Evolutionary conservation across 1,284 basidiomycete genomes (phyloP).

Genomic region (Sporisorium graminicola): DNA sequence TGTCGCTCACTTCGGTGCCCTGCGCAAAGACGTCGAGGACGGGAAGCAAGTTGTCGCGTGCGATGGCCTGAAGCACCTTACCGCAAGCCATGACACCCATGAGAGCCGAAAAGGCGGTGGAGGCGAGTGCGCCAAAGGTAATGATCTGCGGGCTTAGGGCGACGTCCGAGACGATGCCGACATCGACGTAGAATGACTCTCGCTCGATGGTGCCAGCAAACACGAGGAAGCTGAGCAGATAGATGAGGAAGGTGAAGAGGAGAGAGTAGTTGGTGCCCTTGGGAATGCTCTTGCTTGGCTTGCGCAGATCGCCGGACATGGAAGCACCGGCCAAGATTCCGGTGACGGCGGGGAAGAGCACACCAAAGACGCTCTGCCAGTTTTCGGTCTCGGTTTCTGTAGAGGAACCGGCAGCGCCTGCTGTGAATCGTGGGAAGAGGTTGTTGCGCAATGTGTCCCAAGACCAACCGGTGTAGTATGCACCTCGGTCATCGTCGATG

Average conservation of each 20-base stretch:
- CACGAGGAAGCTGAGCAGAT: constrained; percentile 62
- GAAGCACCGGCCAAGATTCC: constrained; percentile 67
- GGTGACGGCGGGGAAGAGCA: constrained; percentile 68
- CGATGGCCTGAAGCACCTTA: constrained; percentile 68
- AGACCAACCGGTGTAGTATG: constrained; percentile 67
- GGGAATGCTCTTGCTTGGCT: constrained; percentile 69
- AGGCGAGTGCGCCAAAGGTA: constrained; percentile 66
- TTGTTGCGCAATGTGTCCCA: constrained; percentile 61
- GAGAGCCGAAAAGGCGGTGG: constrained; percentile 66
- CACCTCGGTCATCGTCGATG: constrained; percentile 61
- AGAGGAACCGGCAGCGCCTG: constrained; percentile 65
- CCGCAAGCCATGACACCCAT: constrained; percentile 69
- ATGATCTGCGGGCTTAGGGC: constrained; percentile 65
- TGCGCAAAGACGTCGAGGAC: constrained; percentile 64
- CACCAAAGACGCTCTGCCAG: constrained; percentile 68
- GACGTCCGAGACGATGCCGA: constrained; percentile 66
- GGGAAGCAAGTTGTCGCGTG: constrained; percentile 66
- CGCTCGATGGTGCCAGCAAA: constrained; percentile 67
- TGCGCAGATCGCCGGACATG: constrained; percentile 69
- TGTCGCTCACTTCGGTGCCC: constrained; percentile 65
- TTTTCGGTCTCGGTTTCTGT: constrained; percentile 51
- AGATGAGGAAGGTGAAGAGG: constrained; percentile 65
- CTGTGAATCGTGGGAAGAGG: constrained; percentile 65
- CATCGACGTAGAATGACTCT: constrained; percentile 64
- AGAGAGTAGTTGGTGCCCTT: constrained; percentile 69